Evolutionary conservation across 2,329 filamentous ascomycete species (phyloP).

Genomic region (Seiridium unicorne): DNA sequence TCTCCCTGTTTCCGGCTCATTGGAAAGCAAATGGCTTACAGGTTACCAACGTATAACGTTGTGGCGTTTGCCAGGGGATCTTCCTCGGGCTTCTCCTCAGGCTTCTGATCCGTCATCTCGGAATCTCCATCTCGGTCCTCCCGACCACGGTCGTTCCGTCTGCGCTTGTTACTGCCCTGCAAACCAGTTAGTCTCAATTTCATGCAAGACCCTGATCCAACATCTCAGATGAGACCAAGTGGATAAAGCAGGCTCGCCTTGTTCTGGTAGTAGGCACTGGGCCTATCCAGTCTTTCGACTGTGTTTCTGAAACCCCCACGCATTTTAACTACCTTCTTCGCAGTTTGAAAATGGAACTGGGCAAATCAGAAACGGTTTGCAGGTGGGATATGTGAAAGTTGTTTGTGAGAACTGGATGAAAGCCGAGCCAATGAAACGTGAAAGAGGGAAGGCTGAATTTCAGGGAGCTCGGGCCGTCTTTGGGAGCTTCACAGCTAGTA

Average conservation of each 20-base stretch:
- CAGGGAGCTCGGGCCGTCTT: not conserved
- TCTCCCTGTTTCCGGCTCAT: no score
- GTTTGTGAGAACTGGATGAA: not conserved
- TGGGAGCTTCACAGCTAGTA: not conserved
- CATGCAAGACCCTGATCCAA: not conserved
- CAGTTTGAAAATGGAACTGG: not conserved
- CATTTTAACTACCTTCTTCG: conserved; percentile 35
- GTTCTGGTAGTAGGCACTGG: conserved; percentile 87
- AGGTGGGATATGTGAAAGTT: not conserved
- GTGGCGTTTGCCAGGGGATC: conserved; percentile 85
- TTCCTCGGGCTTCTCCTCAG: conserved; percentile 56
- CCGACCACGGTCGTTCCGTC: conserved; percentile 51
- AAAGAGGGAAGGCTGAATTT: not conserved
- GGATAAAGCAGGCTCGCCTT: conserved; percentile 56
- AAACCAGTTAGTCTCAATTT: not conserved
- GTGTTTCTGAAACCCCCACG: conserved; percentile 58
- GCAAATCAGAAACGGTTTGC: not conserved
- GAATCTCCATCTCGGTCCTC: conserved; percentile 57
- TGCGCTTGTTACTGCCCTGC: conserved; percentile 57
- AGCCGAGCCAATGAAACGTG: not conserved
- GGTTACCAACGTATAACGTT: conserved; percentile 95
- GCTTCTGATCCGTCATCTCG: conserved; percentile 35
- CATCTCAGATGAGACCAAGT: not conserved
- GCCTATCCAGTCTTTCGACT: conserved; percentile 88
- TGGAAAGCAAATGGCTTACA: conserved; percentile 52